Base-by-base conservation (phyloP, 2,329 filamentous ascomycete species). In the Cordyceps pruinosa region DNA sequence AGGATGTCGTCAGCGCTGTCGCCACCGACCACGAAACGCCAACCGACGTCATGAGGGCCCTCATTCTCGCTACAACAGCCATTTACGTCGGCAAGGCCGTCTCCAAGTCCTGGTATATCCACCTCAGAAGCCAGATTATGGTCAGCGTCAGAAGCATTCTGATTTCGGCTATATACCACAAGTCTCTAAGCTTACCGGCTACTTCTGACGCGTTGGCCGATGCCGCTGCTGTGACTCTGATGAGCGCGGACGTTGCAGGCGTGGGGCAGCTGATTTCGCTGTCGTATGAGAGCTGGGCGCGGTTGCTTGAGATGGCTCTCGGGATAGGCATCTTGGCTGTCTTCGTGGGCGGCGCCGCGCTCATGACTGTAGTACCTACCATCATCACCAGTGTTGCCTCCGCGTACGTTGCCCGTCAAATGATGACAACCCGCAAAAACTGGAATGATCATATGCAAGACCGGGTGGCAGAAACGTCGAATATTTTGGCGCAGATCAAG, bases 361-460 rank as follows among this genome's bases (percentile, higher is more conserved):
- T 50, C 13, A 34, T 57, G 13, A 50, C 46, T 15, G 23, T 49
- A 4, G 23, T 57, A 2, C 46, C 44, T 3, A 55, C 53, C 5
- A 19, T 56, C 26, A 39, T 56, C 23, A 28, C 53, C 3, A 49
- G 21, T 32, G 19, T 56, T 17, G 30, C 12, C 3, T 56, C 53
- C n/a, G 44, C 37, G 2, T 35, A 34, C 10, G 45, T 57, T 30
- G 45, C 32, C 13, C 34, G 45, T 17, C 46, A 41, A 12, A 32
- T 56, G 34, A 45, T 39, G 8, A 10, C 17, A 8, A 49, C 34
- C 3, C 45, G 54, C 19, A 26, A n/a, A n/a, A 26, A 13, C 7
- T 57, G 54, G 54, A 57, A 57, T 34, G 37, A 34, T 21, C 35
- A 50, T 23, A 49, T 57, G n/a, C 45, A 57, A 15, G 37, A 13